phyloP scores from a whole-genome alignment of 2,329 filamentous ascomycete genomes.

The Knufia fluminis region DNA sequence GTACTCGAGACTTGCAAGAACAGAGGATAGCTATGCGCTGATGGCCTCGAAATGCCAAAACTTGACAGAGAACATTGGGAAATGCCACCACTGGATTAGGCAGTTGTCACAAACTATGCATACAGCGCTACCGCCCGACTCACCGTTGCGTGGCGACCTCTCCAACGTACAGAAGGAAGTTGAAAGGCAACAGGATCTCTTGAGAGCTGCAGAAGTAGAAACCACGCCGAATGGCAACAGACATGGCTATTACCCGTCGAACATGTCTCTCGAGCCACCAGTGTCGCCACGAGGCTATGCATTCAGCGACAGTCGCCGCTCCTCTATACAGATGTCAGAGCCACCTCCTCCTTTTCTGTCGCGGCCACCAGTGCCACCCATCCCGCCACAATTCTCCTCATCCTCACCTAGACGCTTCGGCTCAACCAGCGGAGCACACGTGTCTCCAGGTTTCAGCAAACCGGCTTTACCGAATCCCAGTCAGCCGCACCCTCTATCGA shows the following conservation, averaged over 20 bases:
- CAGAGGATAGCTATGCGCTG: slow-evolving; percentile 72
- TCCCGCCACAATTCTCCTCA: slow-evolving; percentile 57
- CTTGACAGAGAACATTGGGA: slow-evolving; percentile 68
- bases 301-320: slow-evolving; percentile 71
- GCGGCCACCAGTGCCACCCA: slow-evolving; percentile 19
- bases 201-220: slow-evolving; percentile 46
- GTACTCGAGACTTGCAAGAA: slow-evolving; percentile 63
- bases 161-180: slow-evolving; percentile 52
- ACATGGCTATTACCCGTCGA: slow-evolving; percentile 53
- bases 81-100: slow-evolving; percentile 53
- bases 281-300: slow-evolving; percentile 81
- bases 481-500: slow-evolving; percentile 56
- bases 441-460: slow-evolving; percentile 65
- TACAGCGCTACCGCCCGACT: slow-evolving; percentile 61
- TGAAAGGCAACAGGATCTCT: slow-evolving; percentile 49
- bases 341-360: slow-evolving; percentile 26
- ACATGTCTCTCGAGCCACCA: slow-evolving; percentile 58
- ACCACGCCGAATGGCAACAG: slow-evolving; percentile 28
- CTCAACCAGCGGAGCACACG: slow-evolving; percentile 63
- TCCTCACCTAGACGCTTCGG: slow-evolving; percentile 74
- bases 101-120: slow-evolving; percentile 24
- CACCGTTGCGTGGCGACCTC: slow-evolving; percentile 63
- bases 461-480: slow-evolving; percentile 60
- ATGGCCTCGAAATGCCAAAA: slow-evolving; percentile 74
- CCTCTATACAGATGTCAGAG: slow-evolving; percentile 52